Conservation (phyloP, 78 protist species). For the Cavenderia fasciculata region DNA sequence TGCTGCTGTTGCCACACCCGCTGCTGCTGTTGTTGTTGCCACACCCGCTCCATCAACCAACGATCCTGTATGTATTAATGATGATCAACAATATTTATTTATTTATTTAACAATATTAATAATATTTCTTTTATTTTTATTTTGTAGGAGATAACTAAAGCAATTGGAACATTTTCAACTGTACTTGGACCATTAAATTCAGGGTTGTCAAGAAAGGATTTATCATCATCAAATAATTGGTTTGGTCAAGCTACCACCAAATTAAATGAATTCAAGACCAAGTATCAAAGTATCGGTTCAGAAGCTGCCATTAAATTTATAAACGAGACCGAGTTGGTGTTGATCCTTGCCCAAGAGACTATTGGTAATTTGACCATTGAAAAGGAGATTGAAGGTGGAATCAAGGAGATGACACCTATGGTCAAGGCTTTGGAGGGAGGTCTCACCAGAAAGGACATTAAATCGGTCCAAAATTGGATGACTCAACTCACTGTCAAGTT, state of each 20-base stretch:
- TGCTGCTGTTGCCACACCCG: not conserved
- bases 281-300: too few relatives aligned
- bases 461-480: too few relatives aligned
- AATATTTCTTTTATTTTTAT: too few relatives aligned
- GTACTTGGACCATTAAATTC: not conserved
- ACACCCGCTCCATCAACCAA: not conserved
- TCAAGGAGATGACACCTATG: not conserved
- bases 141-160: not conserved
- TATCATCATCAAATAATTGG: too few relatives aligned
- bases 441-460: not conserved
- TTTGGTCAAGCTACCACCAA: too few relatives aligned
- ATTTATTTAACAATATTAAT: too few relatives aligned
- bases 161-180: not conserved
- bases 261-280: too few relatives aligned
- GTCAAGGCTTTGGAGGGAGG: not conserved
- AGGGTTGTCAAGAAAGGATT: not conserved
- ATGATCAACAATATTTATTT: too few relatives aligned
- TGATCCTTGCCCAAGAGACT: not conserved
- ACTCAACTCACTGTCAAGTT: too few relatives aligned
- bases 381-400: not conserved
- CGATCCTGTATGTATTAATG: too few relatives aligned
- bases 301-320: too few relatives aligned
- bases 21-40: not conserved
- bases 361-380: not conserved
- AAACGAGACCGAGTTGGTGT: too few relatives aligned